These are phyloP conservation scores for Eucalyptus curtisii DNA, from an alignment of 345 rosid species.

Conservation along the genomic window DNA sequence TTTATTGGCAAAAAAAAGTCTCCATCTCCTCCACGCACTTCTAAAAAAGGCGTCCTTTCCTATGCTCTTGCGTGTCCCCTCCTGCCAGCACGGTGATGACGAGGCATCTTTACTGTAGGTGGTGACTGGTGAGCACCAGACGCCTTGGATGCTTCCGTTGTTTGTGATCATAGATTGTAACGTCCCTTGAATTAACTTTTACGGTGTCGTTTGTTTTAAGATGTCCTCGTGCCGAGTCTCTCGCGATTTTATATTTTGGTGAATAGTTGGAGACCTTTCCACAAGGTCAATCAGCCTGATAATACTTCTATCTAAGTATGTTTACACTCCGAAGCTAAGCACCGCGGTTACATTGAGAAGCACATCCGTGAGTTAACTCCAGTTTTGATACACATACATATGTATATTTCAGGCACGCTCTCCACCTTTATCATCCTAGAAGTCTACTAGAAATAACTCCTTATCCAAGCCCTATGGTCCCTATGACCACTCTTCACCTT, in stretches of 20 bases:
- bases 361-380: not conserved
- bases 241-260: too few relatives aligned
- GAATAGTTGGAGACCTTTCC: not conserved
- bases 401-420: not conserved
- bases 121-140: not conserved
- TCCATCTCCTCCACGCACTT: not conserved
- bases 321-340: too few relatives aligned
- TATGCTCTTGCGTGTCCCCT: not conserved
- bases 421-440: not conserved
- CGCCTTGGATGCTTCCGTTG: not conserved
- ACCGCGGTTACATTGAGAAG: accelerated
- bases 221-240: not conserved
- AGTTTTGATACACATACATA: too few relatives aligned
- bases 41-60: not conserved
- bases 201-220: too few relatives aligned
- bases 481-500: too few relatives aligned
- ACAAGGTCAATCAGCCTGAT: not conserved
- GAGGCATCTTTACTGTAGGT: too few relatives aligned
- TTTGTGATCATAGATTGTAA: not conserved
- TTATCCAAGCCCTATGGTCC: too few relatives aligned
- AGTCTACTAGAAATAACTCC: not conserved
- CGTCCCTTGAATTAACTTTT: not conserved
- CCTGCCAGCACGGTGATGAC: not conserved
- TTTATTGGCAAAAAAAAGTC: not conserved
- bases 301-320: accelerated